Base-by-base conservation (phyloP, 2,329 filamentous ascomycete genomes). In the Karstenula rhodostoma region DNA sequence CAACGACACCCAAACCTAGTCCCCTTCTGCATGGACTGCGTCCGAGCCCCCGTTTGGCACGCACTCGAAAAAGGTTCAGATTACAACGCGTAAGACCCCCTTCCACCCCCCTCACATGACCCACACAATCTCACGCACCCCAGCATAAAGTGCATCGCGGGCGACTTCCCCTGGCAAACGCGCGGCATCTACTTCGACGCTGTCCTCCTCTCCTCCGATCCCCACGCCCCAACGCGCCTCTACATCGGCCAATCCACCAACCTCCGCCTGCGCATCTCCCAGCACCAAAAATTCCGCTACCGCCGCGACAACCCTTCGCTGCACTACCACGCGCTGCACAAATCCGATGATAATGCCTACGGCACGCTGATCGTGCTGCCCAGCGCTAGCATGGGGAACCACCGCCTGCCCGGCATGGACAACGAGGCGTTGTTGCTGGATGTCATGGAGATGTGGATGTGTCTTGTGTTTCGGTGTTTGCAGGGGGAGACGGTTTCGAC, bases 401-500 rank as follows among this genome's bases (percentile, higher is more conserved):
- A 65, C 10, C 42, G 46, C 7, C 46, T 71, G 6, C 66, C 65
- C 0, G 72, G 72, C 0, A 73, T 73, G 69, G 73, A 75, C 12
- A 62, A 63, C 25, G 67, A 67, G 4, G 66, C 58, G 2, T 37
- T 77, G 3, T 22, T 77, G 2, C 44, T 76, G 12, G 77, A 77
- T 58, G 46, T 78, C 6, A 46, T 77, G 17, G 76, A 78, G 53
- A 76, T 76, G 73, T 77, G 75, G 73, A 73, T 72, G 62, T 65
- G 67, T 58, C 62, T 77, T n/a, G 49, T 75, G 0, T 76, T 78
- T 46, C 66, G 70, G 17, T 63, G 64, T 17, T 55, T 77, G 15
- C 74, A 69, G 0, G 7, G 17, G 1, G 37, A 64, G 10, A 66
- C 51, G 9, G 53, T 77, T 40, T 48, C 60, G 4, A 61, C 65